These are phyloP conservation scores for Leptomonas pyrrhocoris DNA, from an alignment of 208 protist genomes.

Conservation along the genomic window DNA sequence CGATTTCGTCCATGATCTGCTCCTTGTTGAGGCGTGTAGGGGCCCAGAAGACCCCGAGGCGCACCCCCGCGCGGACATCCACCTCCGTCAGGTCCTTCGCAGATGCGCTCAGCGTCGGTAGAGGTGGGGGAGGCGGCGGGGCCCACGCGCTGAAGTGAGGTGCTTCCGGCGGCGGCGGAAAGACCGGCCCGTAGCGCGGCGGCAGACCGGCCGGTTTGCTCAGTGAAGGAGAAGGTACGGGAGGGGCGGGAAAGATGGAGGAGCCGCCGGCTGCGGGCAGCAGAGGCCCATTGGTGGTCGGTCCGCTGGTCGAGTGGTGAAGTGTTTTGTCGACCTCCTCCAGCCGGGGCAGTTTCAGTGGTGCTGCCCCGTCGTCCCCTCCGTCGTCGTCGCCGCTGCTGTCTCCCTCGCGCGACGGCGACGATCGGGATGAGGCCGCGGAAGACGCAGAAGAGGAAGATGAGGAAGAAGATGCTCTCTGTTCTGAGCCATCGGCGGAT, in stretches of 20 bases:
- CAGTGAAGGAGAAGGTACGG: not conserved
- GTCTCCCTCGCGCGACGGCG: not conserved
- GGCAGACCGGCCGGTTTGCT: not conserved
- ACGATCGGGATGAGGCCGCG: not conserved
- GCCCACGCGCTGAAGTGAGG: not conserved
- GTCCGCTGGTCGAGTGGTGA: not conserved
- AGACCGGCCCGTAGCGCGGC: conserved; percentile 22
- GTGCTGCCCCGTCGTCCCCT: not conserved
- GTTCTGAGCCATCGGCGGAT: not conserved
- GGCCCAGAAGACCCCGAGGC: conserved; percentile 26
- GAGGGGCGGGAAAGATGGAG: conserved; percentile 19
- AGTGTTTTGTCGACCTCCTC: conserved; percentile 13
- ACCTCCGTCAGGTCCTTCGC: conserved; percentile 35
- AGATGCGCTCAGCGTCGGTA: conserved; percentile 31
- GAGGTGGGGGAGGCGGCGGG: conserved; percentile 13
- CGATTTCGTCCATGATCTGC: conserved; percentile 41
- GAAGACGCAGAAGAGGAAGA: not conserved
- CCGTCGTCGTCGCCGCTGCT: not conserved
- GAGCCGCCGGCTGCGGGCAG: not conserved
- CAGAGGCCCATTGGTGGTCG: not conserved
- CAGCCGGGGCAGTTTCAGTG: conserved; percentile 21
- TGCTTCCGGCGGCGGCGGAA: conserved; percentile 4
- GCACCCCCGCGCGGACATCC: conserved; percentile 33
- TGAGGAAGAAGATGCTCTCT: conserved; percentile 1
- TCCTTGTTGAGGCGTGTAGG: conserved; percentile 26